Evolutionary conservation across 2,329 filamentous ascomycete genomes (phyloP).

Genomic region (Davidsoniella eucalypti): DNA sequence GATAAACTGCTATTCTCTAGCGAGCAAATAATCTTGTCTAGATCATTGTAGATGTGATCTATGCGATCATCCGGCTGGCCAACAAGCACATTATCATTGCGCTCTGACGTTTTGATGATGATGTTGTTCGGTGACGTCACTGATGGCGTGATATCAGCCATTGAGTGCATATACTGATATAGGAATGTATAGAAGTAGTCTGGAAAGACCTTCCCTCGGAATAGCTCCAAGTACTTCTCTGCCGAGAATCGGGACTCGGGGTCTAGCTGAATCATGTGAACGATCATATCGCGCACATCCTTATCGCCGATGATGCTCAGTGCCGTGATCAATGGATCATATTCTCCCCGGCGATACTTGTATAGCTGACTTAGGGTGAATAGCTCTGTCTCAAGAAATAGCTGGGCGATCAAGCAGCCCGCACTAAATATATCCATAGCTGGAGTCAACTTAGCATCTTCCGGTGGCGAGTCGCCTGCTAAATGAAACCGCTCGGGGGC

Average conservation of each 20-base stretch:
- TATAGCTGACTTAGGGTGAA: conserved; percentile 94
- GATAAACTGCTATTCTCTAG: conserved; percentile 35
- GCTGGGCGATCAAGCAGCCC: conserved; percentile 89
- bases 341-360: conserved; percentile 83
- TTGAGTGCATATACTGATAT: conserved; percentile 92
- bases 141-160: conserved; percentile 60
- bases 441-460: conserved; percentile 51
- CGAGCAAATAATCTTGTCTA: conserved; percentile 95
- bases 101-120: conserved; percentile 40
- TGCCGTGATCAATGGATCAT: conserved; percentile 68
- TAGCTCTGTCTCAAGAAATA: conserved; percentile 90
- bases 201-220: conserved; percentile 82
- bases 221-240: conserved; percentile 85
- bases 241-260: conserved; percentile 84
- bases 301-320: conserved; percentile 75
- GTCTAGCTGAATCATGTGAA: conserved; percentile 91
- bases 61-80: conserved; percentile 88
- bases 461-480: conserved; percentile 47
- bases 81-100: conserved; percentile 37
- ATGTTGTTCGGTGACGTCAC: conserved; percentile 49
- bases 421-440: conserved; percentile 98
- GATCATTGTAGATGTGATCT: conserved; percentile 81
- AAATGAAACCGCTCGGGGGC: conserved; percentile 83
- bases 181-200: conserved; percentile 95
- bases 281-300: conserved; percentile 73